Evolutionary conservation across 495 filamentous ascomycete species (phyloP), one percentile per base, ranked within the genome.

Genomic region (Hypoxylon lienhwacheense): DNA sequence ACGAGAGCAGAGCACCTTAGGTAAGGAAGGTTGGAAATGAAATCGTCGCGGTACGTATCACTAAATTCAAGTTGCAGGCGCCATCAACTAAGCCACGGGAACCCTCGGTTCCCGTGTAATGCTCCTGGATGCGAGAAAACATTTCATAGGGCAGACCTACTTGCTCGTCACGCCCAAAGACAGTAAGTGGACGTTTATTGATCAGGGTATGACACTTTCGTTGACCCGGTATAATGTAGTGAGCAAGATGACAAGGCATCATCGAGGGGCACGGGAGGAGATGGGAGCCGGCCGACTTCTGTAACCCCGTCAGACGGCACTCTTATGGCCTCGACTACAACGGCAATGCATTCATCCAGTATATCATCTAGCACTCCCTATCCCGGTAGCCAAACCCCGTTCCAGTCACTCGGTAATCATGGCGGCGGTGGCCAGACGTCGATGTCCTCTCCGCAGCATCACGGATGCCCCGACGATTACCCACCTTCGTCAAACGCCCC

Each of bases 1-100:
- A 93, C 90, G 14, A 79, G 91, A 65, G 89, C 89, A 21, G 91
- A 96, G 65, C 91, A 96, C 71, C 71, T 89, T 43, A 83, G 87
- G 86, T 87, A 73, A 69, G 73, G 26, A 8, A 31, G 40, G 15
- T 43, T 21, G 12, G 12, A 7, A 11, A 25, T 26, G 15, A 21
- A 54, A 43, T 14, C 39, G 22, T 24, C 29, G 40, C 10, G 41
- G 53, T 32, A 31, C 19, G 47, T 14, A 41, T 64, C 66, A 40
- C 67, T 48, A 29, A 46, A 25, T 15, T 48, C 51, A 39, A 34
- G n/a, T 19, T 62, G 25, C 44, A 90, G 90, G 69, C 89, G 90
- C 39, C 90, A 96, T 72, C 87, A 95, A 68, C 72, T 91, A 40
- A 91, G 91, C 67, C 90, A 96, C 73, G 84, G 85, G 63, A 80